Evolutionary conservation across 2,329 filamentous ascomycete species (phyloP), one percentile per base, ranked within the genome.

Genomic region (Scedosporium aurantiacum): DNA sequence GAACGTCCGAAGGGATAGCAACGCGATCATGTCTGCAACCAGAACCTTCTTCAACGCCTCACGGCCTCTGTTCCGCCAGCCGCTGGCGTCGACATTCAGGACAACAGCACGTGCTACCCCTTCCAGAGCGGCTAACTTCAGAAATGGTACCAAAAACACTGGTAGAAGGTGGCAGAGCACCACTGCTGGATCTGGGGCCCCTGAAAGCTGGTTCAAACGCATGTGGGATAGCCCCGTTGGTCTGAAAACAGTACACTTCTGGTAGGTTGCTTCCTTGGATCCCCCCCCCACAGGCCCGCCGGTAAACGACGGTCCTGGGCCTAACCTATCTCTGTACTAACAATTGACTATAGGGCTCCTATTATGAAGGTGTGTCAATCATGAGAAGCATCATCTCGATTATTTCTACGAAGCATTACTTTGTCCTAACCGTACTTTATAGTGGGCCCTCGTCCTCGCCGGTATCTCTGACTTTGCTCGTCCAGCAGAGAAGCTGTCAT

Each of bases 221-320:
- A 84, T 95, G 81, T 91, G 87, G 88, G 85, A 90, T 74, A 91
- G 88, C 74, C 88, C 89, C 65, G 76, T 92, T 66, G 90, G 90
- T 59, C 68, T 92, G 68, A 91, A 91, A 87, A 99, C 94, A 64
- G 94, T 99, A 70, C 94, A 99, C 77, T 99, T 99, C 79, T 99
- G 94, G 93, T 93, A 79, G 66, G 81, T 71, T 16, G 5, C 10
- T 5, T 40, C 52, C 25, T 27, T 56, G 52, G 4, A 8, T 32
- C 18, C 32, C 10, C 14, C 10, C 14, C 8, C 25, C 4, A 2
- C n/a, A 32, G 10, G 6, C 10, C 23, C 12, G 52, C 21, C 23
- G n/a, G 18, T 25, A 55, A 8, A 27, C 23, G 14, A 23, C 12
- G 37, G 12, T 21, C 18, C 6, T 14, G 16, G 21, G 21, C 52